phyloP scores from a whole-genome alignment of 148 eudicot species.

The Polygonum maritimum region DNA sequence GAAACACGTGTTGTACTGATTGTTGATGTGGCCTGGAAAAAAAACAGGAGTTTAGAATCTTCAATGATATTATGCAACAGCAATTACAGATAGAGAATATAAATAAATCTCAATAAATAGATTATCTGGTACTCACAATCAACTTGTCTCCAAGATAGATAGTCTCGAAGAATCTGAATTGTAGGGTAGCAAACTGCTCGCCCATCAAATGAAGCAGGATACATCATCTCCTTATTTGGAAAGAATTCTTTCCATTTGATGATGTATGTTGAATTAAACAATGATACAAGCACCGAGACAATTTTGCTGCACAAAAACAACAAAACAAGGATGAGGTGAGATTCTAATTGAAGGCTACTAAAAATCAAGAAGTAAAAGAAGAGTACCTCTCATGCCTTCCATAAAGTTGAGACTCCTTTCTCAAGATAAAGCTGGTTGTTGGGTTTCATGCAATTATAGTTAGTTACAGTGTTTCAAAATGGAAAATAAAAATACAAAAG shows the following conservation, averaged over 20 bases:
- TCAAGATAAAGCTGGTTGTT: conserved; percentile 13
- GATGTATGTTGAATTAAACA: conserved; percentile 61
- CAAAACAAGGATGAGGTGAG: background rate
- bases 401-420: conserved; percentile 10
- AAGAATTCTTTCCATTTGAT: conserved; percentile 70
- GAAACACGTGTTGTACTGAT: conserved; percentile 61
- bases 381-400: conserved; percentile 12
- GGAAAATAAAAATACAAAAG: background rate
- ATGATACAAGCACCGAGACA: conserved; percentile 60
- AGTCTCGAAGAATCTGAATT: conserved; percentile 64
- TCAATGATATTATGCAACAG: background rate
- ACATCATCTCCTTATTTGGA: conserved; percentile 47
- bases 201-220: conserved; percentile 59
- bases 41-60: background rate
- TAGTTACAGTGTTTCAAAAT: background rate
- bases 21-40: conserved; percentile 57
- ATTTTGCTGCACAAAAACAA: conserved; percentile 62
- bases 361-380: background rate
- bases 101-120: background rate
- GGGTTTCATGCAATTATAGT: background rate
- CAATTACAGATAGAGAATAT: background rate
- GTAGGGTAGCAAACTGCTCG: conserved; percentile 58
- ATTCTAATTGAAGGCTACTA: background rate
- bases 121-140: conserved; percentile 45
- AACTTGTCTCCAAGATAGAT: conserved; percentile 76